phyloP scores from a whole-genome alignment of 2,329 filamentous ascomycete species.

The Chaetomiaceae sp. region DNA sequence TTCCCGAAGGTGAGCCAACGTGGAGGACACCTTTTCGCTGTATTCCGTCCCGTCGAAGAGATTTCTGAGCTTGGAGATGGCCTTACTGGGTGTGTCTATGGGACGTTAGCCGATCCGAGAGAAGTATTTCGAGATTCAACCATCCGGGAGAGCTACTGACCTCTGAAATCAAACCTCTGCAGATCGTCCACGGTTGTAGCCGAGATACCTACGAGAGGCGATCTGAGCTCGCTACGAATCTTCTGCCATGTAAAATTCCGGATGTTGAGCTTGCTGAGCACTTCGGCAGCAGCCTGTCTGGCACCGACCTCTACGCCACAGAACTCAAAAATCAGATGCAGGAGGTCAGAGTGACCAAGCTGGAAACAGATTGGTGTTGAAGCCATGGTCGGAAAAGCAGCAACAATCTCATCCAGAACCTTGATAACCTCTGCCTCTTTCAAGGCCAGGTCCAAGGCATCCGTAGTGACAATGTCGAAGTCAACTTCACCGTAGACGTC shows the following conservation, averaged over 20 bases:
- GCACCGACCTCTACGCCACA: slow-evolving; percentile 71
- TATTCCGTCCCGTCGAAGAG: slow-evolving; percentile 61
- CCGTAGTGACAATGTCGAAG: slow-evolving; percentile 88
- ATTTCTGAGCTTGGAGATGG: slow-evolving; percentile 54
- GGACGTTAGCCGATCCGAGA: slow-evolving; percentile 16
- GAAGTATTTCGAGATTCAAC: too few species aligned
- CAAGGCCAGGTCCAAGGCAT: slow-evolving; percentile 74
- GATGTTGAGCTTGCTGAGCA: slow-evolving; percentile 82
- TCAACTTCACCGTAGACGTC: slow-evolving; percentile 83
- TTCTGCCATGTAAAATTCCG: slow-evolving; percentile 76
- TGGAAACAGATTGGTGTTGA: slow-evolving; percentile 79
- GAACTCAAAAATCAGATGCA: slow-evolving; percentile 85
- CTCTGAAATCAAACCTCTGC: slow-evolving; percentile 84
- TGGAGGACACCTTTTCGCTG: slow-evolving; percentile 69
- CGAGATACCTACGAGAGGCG: slow-evolving; percentile 74
- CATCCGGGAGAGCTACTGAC: slow-evolving; percentile 37
- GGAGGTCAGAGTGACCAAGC: slow-evolving; percentile 79
- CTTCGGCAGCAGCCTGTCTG: slow-evolving; percentile 70
- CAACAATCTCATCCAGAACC: slow-evolving; percentile 85
- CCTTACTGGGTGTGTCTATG: slow-evolving; percentile 53
- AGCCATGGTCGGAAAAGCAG: slow-evolving; percentile 70
- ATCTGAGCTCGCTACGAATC: slow-evolving; percentile 75
- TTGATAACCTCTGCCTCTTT: slow-evolving; percentile 95
- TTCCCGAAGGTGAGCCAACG: slow-evolving; percentile 74
- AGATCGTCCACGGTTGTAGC: slow-evolving; percentile 89